phyloP scores from a whole-genome alignment of 139 green algal species.

The Zygnema circumcarinatum region DNA sequence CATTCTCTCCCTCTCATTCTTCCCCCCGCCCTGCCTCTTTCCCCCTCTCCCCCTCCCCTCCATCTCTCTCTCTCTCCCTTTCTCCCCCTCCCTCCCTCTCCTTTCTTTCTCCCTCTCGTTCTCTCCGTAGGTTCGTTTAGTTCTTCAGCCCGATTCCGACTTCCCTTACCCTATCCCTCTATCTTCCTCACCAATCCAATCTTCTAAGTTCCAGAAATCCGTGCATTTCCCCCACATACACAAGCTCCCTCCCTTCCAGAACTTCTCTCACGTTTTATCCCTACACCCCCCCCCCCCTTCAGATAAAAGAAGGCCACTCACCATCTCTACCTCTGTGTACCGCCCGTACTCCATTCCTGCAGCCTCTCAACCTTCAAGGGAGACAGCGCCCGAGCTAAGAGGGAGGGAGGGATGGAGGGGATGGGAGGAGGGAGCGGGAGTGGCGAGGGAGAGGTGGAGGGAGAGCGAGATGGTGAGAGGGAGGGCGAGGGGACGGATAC shows the following conservation, averaged over 20 bases:
- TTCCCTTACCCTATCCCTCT: no score
- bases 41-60: neutral
- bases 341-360: no score
- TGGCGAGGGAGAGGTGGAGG: neutral
- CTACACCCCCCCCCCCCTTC: no score
- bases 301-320: no score
- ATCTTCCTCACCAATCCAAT: no score
- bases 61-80: neutral
- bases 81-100: neutral
- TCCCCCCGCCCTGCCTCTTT: neutral
- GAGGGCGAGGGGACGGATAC: neutral
- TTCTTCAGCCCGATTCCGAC: no score
- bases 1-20: neutral
- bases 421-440: neutral
- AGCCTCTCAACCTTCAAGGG: no score
- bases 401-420: constrained; percentile 1
- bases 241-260: neutral
- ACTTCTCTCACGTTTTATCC: no score
- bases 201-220: constrained; percentile 2
- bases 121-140: neutral
- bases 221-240: neutral
- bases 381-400: neutral
- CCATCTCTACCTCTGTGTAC: no score
- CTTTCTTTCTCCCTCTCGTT: constrained; percentile 27
- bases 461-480: neutral